Evolutionary conservation across 208 protist genomes (phyloP), one percentile per base, ranked within the genome.

Genomic region (Leishmania tarentolae): DNA sequence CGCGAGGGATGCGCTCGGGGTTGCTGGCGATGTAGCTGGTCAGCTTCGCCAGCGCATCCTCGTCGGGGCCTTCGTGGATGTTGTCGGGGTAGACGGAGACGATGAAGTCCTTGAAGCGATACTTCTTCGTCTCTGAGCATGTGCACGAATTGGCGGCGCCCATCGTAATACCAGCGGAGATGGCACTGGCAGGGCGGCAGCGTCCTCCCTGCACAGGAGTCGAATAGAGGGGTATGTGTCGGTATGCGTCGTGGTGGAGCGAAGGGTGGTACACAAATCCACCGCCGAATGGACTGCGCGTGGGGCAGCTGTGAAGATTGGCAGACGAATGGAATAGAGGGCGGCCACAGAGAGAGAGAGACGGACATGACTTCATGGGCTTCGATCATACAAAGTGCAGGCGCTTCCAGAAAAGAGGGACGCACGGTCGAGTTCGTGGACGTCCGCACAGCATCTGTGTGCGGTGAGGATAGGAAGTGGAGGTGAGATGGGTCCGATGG

Each of bases 41-140:
- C 3, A 97, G 84, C 76, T 92, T 93, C 7, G 83, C 87, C 0
- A 97, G 83, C 0, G 90, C 91, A 61, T 95, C 94, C 53, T 88
- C 83, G 65, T 96, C 87, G 0, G 90, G 80, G 7, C 86, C 82
- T 17, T 77, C 87, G 56, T 87, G 65, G 13, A 75, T 57, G 71
- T 88, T 68, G 44, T 89, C 84, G 19, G 90, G 90, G 75, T 95
- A 97, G n/a, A 94, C 91, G 24, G 87, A 88, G 42, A 92, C 75
- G 53, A 97, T 92, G 70, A 96, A 95, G 75, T 87, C 86, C 53
- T 97, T 97, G 85, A 94, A 97, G 61, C 92, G 92, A 52, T 91
- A 92, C 78, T 88, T 92, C 47, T 87, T 87, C 65, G 90, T 82
- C 56, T 89, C 82, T 13, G 80, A 76, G 83, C 88, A 94, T 70